Evolutionary conservation across 1,284 basidiomycete species (phyloP).

Genomic region (Rhodotorula sp.): DNA sequence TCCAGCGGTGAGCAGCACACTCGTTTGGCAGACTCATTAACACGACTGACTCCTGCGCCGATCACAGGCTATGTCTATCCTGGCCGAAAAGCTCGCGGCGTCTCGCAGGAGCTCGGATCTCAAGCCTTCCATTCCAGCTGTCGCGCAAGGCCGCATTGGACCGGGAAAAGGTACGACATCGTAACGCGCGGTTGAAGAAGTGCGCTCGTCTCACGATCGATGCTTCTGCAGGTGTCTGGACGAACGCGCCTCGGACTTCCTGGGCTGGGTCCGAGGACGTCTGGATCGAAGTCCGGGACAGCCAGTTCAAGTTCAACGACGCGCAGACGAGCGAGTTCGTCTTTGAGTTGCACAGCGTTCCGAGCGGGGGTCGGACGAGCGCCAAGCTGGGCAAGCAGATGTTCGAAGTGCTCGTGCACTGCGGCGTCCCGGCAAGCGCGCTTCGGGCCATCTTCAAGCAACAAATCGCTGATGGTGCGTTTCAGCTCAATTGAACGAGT

Average conservation of each 20-base stretch:
- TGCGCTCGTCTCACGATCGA: background rate
- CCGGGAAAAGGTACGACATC: conserved; percentile 43
- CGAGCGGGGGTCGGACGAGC: background rate
- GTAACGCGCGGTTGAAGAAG: background rate
- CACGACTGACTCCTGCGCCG: background rate
- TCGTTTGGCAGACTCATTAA: background rate
- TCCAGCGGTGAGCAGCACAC: background rate
- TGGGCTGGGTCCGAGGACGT: conserved; percentile 4
- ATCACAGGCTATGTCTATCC: conserved; percentile 17
- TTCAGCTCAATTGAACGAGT: background rate
- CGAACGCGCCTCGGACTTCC: conserved; percentile 5
- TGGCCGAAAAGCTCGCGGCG: conserved; percentile 4
- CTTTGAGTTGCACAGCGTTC: conserved; percentile 38
- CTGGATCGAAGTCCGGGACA: conserved; percentile 44
- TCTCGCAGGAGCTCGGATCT: conserved; percentile 1
- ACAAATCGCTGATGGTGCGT: conserved; percentile 17
- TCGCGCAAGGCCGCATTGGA: conserved; percentile 45
- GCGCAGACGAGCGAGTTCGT: conserved; percentile 19
- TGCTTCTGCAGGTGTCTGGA: conserved; percentile 33
- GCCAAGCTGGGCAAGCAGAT: conserved; percentile 32
- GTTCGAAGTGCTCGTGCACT: conserved; percentile 34
- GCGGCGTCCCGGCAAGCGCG: conserved; percentile 20
- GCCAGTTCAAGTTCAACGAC: conserved; percentile 45
- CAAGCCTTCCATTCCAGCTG: conserved; percentile 20
- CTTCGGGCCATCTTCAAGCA: conserved; percentile 14